Base-by-base conservation (phyloP, 2,329 filamentous ascomycete species). In the Pyrenochaeta sp. region DNA sequence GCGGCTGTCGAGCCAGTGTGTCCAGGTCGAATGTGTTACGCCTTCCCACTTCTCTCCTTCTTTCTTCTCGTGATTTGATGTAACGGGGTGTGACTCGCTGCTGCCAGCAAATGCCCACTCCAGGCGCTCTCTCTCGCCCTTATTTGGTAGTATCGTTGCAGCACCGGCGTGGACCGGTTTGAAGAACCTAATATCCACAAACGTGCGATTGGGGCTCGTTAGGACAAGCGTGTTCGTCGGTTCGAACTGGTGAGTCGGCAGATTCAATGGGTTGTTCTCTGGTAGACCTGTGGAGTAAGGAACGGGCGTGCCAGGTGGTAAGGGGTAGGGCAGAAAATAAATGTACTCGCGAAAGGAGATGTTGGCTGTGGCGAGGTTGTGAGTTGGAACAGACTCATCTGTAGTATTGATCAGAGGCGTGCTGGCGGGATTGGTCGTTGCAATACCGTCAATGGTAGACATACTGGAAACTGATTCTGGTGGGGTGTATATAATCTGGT, bases 81-180 rank as follows among this genome's bases (percentile, higher is more conserved):
- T 45, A 10, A 41, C 50, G 11, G 44, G 18, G 12, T 35, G 23
- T 2, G 37, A 41, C 1, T 30, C 12, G 1, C 84, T 84, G 1
- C 73, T 79, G 1, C 87, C 87, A 0, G 83, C 85, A 60, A 90
- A 87, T 3, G 83, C 87, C 88, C 88, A 90, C 61, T 90, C 86
- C 2, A 90, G 77, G 0, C 77, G 65, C 15, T 2, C 74, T 14
- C 18, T 63, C 55, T 75, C 69, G 23, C 68, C 72, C 4, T 32
- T 39, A 42, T 69, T 72, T 43, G 68, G 58, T 2, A 62, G 36
- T 1, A 58, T n/a, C 33, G 61, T 54, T 18, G 14, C n/a, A 5
- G 35, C 4, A 17, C 7, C 20, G 3, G 32, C 12, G 6, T 21
- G 12, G 18, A 52, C 45, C 0, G 71, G 63, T 17, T 70, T 73